A percentile compares a stretch with the other conserved stretches of the same genome.
These are phyloP conservation scores for Cryphonectria parasitica DNA, from an alignment of 2,329 filamentous ascomycete species.

Conservation along the genomic window DNA sequence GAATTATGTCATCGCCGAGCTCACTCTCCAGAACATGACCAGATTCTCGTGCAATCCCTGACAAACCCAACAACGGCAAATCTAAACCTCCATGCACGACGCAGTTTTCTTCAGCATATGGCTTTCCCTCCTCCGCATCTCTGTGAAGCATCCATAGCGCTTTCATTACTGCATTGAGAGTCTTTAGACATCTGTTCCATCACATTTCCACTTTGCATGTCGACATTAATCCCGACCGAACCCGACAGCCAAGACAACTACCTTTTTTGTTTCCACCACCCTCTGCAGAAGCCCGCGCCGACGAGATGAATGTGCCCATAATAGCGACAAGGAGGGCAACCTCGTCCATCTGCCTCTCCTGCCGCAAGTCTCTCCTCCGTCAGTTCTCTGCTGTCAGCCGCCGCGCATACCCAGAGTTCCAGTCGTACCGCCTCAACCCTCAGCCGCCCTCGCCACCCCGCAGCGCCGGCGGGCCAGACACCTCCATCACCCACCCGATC, in stretches of 20 bases:
- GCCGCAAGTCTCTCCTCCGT: constrained; percentile 47
- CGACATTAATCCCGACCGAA: not conserved
- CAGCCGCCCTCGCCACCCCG: constrained; percentile 45
- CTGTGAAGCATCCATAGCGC: not conserved
- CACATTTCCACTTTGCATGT: not conserved
- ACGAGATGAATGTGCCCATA: constrained; percentile 48
- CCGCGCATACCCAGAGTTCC: constrained; percentile 45
- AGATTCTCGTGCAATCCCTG: constrained; percentile 17
- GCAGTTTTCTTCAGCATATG: not conserved
- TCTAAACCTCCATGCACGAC: not conserved
- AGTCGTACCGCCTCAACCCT: constrained; percentile 55
- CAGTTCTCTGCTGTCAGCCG: constrained; percentile 46
- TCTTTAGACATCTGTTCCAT: not conserved
- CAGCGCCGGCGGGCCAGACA: constrained; percentile 50
- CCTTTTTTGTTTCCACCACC: too few relatives aligned
- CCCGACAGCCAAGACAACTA: constrained; percentile 2
- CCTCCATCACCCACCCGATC: constrained; percentile 50
- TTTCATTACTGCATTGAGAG: not conserved
- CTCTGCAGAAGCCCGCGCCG: not conserved
- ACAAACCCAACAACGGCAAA: constrained; percentile 7
- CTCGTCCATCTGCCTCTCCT: constrained; percentile 45
- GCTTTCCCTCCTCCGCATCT: not conserved
- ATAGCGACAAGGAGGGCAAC: constrained; percentile 39
- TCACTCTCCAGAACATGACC: constrained; percentile 12
- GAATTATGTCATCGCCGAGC: constrained; percentile 25